Conservation (phyloP, 768 basidiomycete species). For the Trametes coccinea region DNA sequence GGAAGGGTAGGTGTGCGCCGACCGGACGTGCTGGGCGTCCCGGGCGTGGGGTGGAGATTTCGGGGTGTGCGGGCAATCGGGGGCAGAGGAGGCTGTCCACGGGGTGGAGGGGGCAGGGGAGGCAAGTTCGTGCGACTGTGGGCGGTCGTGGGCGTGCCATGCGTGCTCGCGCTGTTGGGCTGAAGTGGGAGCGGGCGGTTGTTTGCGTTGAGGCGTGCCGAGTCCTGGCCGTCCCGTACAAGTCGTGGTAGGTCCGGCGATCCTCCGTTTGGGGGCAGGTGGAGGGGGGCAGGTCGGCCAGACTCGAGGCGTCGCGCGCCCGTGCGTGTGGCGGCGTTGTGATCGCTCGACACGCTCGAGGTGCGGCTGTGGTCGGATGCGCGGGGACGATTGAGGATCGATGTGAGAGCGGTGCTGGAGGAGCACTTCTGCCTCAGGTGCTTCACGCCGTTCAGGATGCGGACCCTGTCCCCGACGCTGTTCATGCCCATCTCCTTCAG, state of each 20-base stretch:
- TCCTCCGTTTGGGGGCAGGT: constrained; percentile 55
- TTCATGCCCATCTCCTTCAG: constrained; percentile 89
- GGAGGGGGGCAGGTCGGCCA: constrained; percentile 79
- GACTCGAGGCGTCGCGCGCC: constrained; percentile 53
- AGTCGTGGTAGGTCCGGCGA: constrained; percentile 71
- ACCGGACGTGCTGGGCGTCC: constrained; percentile 29
- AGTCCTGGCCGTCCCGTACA: constrained; percentile 63
- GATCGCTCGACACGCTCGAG: constrained; percentile 25
- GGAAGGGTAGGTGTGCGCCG: constrained; percentile 59
- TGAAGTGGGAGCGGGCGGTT: constrained; percentile 55
- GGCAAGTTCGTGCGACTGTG: constrained; percentile 52
- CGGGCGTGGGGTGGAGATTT: constrained; percentile 23
- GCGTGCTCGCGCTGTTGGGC: constrained; percentile 30
- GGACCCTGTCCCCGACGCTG: constrained; percentile 89
- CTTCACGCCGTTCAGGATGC: constrained; percentile 86
- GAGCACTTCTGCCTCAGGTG: constrained; percentile 61
- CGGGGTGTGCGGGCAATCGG: constrained; percentile 35
- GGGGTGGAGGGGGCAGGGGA: constrained; percentile 70
- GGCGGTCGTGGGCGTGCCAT: constrained; percentile 39
- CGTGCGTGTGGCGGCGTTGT: constrained; percentile 33
- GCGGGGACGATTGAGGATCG: constrained; percentile 26
- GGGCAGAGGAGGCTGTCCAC: constrained; percentile 53
- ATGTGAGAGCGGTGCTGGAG: constrained; percentile 21
- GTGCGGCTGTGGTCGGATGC: constrained; percentile 25
- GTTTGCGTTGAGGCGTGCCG: constrained; percentile 39